These are phyloP conservation scores for Zygoascus sp. DNA, from an alignment of 1,139 yeast genomes.

Conservation along the genomic window DNA sequence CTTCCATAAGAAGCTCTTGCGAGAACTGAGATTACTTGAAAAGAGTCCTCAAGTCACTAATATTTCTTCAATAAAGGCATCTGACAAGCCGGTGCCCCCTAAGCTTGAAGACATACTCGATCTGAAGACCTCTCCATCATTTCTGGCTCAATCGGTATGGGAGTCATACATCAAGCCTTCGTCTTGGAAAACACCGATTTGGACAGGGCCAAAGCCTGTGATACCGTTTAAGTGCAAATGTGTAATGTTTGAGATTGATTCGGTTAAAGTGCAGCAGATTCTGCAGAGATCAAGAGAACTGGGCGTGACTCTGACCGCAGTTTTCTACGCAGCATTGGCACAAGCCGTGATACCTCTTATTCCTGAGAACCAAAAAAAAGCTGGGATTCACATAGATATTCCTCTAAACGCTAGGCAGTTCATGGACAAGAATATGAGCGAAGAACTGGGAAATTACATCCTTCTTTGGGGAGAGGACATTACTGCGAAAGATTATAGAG, in stretches of 20 bases:
- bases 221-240: conserved; percentile 4
- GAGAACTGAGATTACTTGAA: conserved; percentile 9
- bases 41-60: neutral
- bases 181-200: neutral
- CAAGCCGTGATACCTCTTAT: neutral
- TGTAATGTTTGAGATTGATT: neutral
- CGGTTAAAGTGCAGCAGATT: neutral
- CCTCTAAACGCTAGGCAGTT: conserved; percentile 8
- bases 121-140: conserved; percentile 1
- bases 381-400: conserved; percentile 5
- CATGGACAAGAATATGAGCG: neutral
- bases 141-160: neutral
- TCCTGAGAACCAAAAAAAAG: neutral
- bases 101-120: neutral
- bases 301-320: neutral
- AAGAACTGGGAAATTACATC: neutral
- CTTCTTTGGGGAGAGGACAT: conserved; percentile 7
- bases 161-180: conserved; percentile 1
- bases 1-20: conserved; percentile 20
- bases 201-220: conserved; percentile 7
- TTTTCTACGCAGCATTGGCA: neutral
- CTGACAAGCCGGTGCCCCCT: neutral
- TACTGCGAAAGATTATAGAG: neutral
- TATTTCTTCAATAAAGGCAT: neutral
- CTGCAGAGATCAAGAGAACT: neutral